Evolutionary conservation across 768 basidiomycete species (phyloP).

Genomic region (Chalciporus sphaerocephalus): DNA sequence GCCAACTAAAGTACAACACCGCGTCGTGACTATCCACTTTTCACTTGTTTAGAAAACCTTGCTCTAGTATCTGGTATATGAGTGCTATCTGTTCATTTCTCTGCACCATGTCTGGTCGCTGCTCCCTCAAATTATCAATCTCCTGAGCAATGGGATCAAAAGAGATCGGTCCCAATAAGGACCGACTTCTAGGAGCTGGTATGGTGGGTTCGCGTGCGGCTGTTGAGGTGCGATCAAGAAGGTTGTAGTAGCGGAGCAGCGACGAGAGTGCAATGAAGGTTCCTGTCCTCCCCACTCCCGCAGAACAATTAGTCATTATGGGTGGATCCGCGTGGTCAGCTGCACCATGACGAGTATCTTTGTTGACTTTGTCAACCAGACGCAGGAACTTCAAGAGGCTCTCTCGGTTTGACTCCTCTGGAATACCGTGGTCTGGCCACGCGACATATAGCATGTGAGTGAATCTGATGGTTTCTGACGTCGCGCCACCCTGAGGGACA

Average conservation of each 20-base stretch:
- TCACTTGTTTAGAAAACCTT: constrained; percentile 20
- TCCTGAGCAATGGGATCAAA: constrained; percentile 61
- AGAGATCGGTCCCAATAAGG: constrained; percentile 58
- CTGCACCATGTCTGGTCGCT: constrained; percentile 80
- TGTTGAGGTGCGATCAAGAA: constrained; percentile 34
- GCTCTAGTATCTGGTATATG: constrained; percentile 56
- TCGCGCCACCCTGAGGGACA: constrained; percentile 30
- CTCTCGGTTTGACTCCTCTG: constrained; percentile 52
- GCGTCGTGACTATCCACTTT: no score
- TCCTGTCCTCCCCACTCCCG: constrained; percentile 84
- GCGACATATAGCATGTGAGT: constrained; percentile 68
- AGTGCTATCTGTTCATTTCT: constrained; percentile 58
- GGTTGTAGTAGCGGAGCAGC: constrained; percentile 58
- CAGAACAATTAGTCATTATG: constrained; percentile 79
- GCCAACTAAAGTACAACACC: no score
- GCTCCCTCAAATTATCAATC: constrained; percentile 75
- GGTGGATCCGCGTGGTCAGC: constrained; percentile 61
- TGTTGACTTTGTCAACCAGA: constrained; percentile 63
- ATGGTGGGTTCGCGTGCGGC: constrained; percentile 23
- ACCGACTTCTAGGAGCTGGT: constrained; percentile 34
- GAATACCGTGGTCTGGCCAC: constrained; percentile 89
- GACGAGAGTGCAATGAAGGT: constrained; percentile 80
- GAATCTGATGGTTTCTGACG: constrained; percentile 45
- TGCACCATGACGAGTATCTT: constrained; percentile 31
- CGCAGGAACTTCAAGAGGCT: constrained; percentile 57